Evolutionary conservation across 2,329 filamentous ascomycete genomes (phyloP).

Genomic region (Monosporascus sp.): DNA sequence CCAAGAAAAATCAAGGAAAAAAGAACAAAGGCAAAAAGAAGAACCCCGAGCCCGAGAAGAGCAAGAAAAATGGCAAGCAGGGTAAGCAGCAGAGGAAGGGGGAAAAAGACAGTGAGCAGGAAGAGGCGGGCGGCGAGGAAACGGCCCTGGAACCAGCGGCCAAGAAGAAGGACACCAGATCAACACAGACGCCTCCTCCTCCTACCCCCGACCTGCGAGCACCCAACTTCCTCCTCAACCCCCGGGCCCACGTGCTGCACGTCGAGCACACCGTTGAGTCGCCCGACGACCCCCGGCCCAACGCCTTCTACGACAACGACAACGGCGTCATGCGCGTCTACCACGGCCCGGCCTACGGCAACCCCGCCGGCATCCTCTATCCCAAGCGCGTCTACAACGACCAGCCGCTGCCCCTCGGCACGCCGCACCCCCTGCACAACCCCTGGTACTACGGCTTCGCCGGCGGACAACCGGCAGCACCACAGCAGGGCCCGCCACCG

Average conservation of each 20-base stretch:
- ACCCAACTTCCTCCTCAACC: slow-evolving; percentile 42
- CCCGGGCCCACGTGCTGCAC: slow-evolving; percentile 44
- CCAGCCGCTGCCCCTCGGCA: slow-evolving; percentile 33
- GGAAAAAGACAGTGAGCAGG: neutral
- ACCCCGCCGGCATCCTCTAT: slow-evolving; percentile 42
- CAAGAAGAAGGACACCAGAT: slow-evolving; percentile 3
- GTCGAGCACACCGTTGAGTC: slow-evolving; percentile 51
- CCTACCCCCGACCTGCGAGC: slow-evolving; percentile 23
- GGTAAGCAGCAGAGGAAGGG: slow-evolving; percentile 1
- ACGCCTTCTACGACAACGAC: slow-evolving; percentile 52
- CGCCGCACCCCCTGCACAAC: slow-evolving; percentile 37
- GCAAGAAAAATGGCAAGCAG: slow-evolving; percentile 1
- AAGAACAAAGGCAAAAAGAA: neutral
- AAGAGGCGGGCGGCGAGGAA: slow-evolving; percentile 1
- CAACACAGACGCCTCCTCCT: slow-evolving; percentile 1
- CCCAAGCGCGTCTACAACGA: slow-evolving; percentile 30
- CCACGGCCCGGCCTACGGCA: slow-evolving; percentile 50
- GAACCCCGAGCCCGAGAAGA: neutral
- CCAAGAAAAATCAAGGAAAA: slow-evolving; percentile 4
- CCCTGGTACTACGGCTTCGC: slow-evolving; percentile 36
- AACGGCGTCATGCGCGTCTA: slow-evolving; percentile 51
- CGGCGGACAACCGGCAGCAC: slow-evolving; percentile 7
- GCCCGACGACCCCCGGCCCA: slow-evolving; percentile 48
- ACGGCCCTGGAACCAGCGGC: neutral
- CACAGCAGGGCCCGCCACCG: neutral